Evolutionary conservation across 2,329 filamentous ascomycete species (phyloP).

Genomic region (Penicillium brasilianum): DNA sequence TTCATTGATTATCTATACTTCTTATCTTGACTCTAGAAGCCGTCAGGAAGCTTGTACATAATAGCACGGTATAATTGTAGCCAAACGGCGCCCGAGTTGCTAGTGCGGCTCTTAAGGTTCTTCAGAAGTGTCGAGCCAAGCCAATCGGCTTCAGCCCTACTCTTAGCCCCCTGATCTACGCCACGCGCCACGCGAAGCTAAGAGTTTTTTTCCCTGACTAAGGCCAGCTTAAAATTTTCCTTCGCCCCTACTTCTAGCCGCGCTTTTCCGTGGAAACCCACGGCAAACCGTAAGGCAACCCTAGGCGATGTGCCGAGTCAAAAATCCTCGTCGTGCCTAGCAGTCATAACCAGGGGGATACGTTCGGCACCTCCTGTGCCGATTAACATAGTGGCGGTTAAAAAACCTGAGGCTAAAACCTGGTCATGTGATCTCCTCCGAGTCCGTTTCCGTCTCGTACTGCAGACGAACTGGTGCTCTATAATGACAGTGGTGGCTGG

Average conservation of each 20-base stretch:
- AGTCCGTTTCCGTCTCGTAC: not conserved
- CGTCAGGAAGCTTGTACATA: not conserved
- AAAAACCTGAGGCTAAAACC: not conserved
- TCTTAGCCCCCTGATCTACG: not conserved
- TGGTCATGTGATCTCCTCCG: not conserved
- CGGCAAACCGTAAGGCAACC: not conserved
- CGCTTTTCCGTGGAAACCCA: conserved; percentile 6
- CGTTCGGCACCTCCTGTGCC: not conserved
- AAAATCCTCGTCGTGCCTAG: not conserved
- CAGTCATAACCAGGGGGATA: not conserved
- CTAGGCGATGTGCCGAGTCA: not conserved
- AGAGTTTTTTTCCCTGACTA: conserved; percentile 4
- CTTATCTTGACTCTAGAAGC: conserved; percentile 2
- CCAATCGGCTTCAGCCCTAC: conserved; percentile 8
- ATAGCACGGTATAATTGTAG: not conserved
- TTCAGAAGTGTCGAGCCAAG: not conserved
- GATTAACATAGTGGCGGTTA: not conserved
- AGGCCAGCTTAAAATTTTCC: conserved; percentile 1
- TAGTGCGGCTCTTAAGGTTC: conserved; percentile 6
- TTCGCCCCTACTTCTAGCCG: not conserved
- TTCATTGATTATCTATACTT: not conserved
- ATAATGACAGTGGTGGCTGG: too few species aligned
- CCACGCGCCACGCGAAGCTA: conserved; percentile 4
- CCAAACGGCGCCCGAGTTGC: not conserved
- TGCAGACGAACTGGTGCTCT: too few species aligned